Percentiles rank a stretch among this genome's conserved stretches.
Conservation (phyloP, 2,329 filamentous ascomycete genomes). For the Penicillium sclerotigenum region DNA sequence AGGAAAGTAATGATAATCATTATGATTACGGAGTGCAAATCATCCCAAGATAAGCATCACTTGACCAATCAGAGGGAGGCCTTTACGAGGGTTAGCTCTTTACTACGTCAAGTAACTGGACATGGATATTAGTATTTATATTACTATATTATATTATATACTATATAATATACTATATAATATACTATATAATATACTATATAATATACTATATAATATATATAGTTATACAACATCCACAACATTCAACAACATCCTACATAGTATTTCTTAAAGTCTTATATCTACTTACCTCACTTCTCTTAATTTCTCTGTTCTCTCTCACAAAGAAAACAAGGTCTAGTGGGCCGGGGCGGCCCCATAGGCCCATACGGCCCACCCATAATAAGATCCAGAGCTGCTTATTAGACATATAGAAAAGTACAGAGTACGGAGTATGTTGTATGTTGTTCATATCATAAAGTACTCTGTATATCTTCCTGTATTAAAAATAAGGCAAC, state of each 20-base stretch:
- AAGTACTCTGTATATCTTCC: background rate
- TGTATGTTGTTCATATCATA: too few relatives aligned
- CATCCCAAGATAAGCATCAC: constrained; percentile 31
- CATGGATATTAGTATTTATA: too few relatives aligned
- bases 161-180: too few relatives aligned
- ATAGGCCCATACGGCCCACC: too few relatives aligned
- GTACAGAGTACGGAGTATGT: background rate
- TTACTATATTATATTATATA: background rate
- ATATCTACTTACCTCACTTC: background rate
- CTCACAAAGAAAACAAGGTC: constrained; percentile 3
- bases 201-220: background rate
- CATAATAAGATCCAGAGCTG: background rate
- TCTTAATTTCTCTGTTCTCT: background rate
- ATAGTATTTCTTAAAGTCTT: too few relatives aligned
- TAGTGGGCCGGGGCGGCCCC: background rate
- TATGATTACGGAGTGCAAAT: constrained; percentile 23
- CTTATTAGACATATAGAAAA: background rate
- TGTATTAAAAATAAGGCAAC: background rate
- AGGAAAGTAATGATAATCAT: constrained; percentile 24
- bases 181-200: background rate
- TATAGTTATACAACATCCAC: too few relatives aligned
- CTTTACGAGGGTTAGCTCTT: constrained; percentile 38
- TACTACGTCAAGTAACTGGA: constrained; percentile 34
- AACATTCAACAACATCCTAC: too few relatives aligned
- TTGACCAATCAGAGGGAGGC: constrained; percentile 30